phyloP scores from a whole-genome alignment of 2,329 filamentous ascomycete species.

The Aspergillus fumigatus region DNA sequence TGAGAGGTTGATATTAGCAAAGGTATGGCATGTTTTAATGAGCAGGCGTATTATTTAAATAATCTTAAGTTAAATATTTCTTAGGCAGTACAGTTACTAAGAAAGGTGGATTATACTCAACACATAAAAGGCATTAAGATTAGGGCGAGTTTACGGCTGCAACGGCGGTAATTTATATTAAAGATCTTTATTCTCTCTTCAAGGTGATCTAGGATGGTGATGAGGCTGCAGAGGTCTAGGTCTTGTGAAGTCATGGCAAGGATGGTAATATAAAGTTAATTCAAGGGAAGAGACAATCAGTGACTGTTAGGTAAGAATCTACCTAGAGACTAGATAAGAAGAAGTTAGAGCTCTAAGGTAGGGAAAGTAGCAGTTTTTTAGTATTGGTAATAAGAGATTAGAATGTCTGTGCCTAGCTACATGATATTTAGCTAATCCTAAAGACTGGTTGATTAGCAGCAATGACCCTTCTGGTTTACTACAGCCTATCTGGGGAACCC shows the following conservation, averaged over 20 bases:
- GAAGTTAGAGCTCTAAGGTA: conserved; percentile 4
- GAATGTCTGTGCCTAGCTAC: neutral
- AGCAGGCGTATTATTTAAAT: neutral
- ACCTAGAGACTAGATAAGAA: conserved; percentile 1
- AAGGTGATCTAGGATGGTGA: neutral
- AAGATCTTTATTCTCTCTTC: neutral
- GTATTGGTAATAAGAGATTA: conserved; percentile 4
- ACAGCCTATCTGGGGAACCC: no score
- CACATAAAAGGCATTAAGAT: neutral
- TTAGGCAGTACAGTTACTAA: neutral
- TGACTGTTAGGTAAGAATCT: neutral
- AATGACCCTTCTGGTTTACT: no score
- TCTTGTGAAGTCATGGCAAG: conserved; percentile 5
- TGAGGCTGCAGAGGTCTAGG: conserved; percentile 8
- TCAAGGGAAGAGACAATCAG: neutral
- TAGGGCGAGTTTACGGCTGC: neutral
- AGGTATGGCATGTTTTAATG: neutral
- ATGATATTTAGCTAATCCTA: no score
- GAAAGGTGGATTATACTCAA: neutral
- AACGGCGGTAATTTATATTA: conserved; percentile 1
- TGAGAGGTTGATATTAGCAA: neutral
- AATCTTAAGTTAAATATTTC: neutral
- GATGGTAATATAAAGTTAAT: conserved; percentile 14
- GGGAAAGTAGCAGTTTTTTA: conserved; percentile 7
- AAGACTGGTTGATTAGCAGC: no score